Evolutionary conservation across 163 green algal species (phyloP).

Genomic region (Volvox carteri): DNA sequence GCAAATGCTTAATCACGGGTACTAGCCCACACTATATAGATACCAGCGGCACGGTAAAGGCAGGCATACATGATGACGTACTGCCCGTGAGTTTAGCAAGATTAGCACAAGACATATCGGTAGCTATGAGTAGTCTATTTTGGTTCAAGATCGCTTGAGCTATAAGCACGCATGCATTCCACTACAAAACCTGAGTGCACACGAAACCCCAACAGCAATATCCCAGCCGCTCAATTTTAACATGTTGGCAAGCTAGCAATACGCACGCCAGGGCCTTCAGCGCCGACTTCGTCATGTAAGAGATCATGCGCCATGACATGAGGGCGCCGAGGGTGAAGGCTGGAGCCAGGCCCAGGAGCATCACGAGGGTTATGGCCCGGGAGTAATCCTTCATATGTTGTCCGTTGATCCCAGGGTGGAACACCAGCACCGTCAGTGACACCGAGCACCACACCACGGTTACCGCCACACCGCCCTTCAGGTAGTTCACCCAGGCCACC

Average conservation of each 20-base stretch:
- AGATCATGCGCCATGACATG: conserved; percentile 6
- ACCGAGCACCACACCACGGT: conserved; percentile 32
- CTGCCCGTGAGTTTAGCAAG: no score
- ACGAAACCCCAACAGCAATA: no score
- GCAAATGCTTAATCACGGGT: no score
- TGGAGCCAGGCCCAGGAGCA: conserved; percentile 35
- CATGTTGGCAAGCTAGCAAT: background rate
- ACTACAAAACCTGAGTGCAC: no score
- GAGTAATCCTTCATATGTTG: background rate
- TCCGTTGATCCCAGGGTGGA: background rate
- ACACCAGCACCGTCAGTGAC: conserved; percentile 31
- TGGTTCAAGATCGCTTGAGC: no score
- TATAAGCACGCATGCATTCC: no score
- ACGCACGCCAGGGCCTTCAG: conserved; percentile 38
- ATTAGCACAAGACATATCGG: no score
- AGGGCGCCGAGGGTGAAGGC: background rate
- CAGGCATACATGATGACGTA: no score
- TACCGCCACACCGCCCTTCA: conserved; percentile 20
- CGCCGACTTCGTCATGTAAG: background rate
- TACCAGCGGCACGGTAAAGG: no score
- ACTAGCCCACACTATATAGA: no score
- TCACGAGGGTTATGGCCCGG: background rate
- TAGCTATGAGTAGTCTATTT: no score
- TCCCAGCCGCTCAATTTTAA: no score
- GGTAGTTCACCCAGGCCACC: conserved; percentile 41